These are phyloP conservation scores for Fusarium clavum DNA, from an alignment of 2,329 filamentous ascomycete genomes.

Conservation along the genomic window DNA sequence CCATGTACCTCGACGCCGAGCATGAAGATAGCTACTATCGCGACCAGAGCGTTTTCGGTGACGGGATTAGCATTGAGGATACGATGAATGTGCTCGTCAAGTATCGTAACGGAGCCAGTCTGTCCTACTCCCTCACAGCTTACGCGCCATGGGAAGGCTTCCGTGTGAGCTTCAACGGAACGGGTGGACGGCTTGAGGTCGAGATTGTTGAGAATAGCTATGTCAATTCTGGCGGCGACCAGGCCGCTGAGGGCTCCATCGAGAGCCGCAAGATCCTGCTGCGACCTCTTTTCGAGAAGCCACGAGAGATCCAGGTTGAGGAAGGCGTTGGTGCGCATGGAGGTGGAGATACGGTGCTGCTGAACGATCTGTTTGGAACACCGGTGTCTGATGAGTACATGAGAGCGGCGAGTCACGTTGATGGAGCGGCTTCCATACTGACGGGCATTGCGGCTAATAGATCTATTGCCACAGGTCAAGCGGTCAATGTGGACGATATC, in stretches of 20 bases:
- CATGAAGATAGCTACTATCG: conserved; percentile 72
- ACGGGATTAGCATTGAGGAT: conserved; percentile 73
- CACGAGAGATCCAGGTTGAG: conserved; percentile 64
- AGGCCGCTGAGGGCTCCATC: conserved; percentile 64
- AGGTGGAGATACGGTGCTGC: conserved; percentile 67
- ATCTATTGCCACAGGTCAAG: conserved; percentile 67
- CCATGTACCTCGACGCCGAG: conserved; percentile 71
- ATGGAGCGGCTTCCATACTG: conserved; percentile 69
- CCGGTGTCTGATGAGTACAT: conserved; percentile 62
- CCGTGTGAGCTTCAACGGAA: conserved; percentile 68
- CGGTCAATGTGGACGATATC: conserved; percentile 67
- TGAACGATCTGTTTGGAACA: conserved; percentile 69
- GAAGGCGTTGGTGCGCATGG: conserved; percentile 68
- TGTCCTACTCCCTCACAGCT: conserved; percentile 70
- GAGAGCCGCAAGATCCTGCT: conserved; percentile 63
- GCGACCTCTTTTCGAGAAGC: conserved; percentile 67
- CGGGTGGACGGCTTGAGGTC: conserved; percentile 67
- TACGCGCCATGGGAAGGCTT: conserved; percentile 74
- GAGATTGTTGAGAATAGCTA: conserved; percentile 73
- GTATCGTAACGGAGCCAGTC: conserved; percentile 66
- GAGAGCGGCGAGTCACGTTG: conserved; percentile 68
- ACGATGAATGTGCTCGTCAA: conserved; percentile 71
- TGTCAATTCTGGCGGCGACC: conserved; percentile 69
- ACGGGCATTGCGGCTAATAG: conserved; percentile 70
- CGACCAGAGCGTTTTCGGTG: conserved; percentile 71